phyloP scores from a whole-genome alignment of 2,329 filamentous ascomycete genomes.

The Onygena corvina region DNA sequence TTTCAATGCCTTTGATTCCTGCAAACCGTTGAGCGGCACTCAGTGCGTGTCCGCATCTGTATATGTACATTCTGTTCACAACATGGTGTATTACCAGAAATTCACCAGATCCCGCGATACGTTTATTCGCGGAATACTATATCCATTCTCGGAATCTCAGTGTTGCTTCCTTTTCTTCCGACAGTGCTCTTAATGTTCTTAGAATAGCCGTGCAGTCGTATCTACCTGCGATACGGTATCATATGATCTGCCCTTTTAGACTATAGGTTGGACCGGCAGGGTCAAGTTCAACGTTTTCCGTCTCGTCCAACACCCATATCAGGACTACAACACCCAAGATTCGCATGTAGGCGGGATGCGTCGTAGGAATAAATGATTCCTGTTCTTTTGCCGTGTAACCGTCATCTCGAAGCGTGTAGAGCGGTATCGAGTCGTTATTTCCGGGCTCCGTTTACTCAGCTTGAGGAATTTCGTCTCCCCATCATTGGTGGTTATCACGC shows the following conservation, averaged over 20 bases:
- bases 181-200: too few species aligned
- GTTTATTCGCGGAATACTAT: neutral
- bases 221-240: too few species aligned
- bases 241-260: too few species aligned
- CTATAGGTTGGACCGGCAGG: too few species aligned
- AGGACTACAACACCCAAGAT: too few species aligned
- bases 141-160: neutral
- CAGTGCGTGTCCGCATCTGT: neutral
- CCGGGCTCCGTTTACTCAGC: too few species aligned
- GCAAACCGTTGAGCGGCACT: neutral
- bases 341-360: too few species aligned
- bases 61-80: neutral
- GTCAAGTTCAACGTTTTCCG: neutral
- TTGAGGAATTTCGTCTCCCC: too few species aligned
- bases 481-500: neutral
- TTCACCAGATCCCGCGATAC: neutral
- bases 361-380: too few species aligned
- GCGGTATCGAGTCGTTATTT: too few species aligned
- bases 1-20: neutral
- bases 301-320: neutral
- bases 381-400: neutral
- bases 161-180: too few species aligned
- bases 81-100: slow-evolving; percentile 15
- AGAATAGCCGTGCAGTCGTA: too few species aligned
- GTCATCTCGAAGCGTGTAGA: neutral